Conservation (phyloP, 495 filamentous ascomycete species). For the Aspergillus saccharolyticus region DNA sequence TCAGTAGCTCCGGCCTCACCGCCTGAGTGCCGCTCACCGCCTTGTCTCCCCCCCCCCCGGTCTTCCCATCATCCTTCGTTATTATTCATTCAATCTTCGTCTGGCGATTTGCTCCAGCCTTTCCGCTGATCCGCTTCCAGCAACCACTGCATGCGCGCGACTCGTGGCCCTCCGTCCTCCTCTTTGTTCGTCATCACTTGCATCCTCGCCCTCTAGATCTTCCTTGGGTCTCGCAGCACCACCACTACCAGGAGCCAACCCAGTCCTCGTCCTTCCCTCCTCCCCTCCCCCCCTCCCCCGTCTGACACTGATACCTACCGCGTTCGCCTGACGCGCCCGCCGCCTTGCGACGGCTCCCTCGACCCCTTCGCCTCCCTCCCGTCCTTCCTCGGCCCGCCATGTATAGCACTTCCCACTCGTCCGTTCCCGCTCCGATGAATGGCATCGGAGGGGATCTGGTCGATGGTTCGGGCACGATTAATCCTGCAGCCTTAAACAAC, state of each 20-base stretch:
- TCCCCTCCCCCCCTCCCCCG: no score
- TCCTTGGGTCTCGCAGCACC: conserved; percentile 24
- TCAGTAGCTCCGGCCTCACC: conserved; percentile 7
- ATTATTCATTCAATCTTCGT: conserved; percentile 1
- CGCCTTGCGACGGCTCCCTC: conserved; percentile 23
- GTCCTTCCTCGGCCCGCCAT: conserved; percentile 43
- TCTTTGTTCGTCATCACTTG: conserved; percentile 21
- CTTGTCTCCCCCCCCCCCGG: not conserved
- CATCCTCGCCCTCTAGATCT: conserved; percentile 16
- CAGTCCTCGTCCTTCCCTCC: conserved; percentile 17
- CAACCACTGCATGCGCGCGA: conserved; percentile 21
- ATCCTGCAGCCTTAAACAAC: conserved; percentile 66
- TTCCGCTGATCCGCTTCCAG: conserved; percentile 25
- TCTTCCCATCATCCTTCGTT: not conserved
- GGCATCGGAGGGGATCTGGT: conserved; percentile 58
- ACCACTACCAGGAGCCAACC: conserved; percentile 9
- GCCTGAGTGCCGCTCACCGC: conserved; percentile 1
- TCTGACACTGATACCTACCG: conserved; percentile 20
- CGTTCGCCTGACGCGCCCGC: conserved; percentile 35
- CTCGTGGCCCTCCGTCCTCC: conserved; percentile 20
- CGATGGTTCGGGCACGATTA: conserved; percentile 74
- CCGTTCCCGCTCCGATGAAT: conserved; percentile 50
- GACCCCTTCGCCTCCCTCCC: conserved; percentile 31
- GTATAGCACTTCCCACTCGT: conserved; percentile 53
- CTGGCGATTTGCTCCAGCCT: conserved; percentile 22